Percentiles rank a stretch among this genome's conserved stretches.
These are phyloP conservation scores for Magnolia sinica DNA, from an alignment of 164 flowering plant species.

Conservation along the genomic window DNA sequence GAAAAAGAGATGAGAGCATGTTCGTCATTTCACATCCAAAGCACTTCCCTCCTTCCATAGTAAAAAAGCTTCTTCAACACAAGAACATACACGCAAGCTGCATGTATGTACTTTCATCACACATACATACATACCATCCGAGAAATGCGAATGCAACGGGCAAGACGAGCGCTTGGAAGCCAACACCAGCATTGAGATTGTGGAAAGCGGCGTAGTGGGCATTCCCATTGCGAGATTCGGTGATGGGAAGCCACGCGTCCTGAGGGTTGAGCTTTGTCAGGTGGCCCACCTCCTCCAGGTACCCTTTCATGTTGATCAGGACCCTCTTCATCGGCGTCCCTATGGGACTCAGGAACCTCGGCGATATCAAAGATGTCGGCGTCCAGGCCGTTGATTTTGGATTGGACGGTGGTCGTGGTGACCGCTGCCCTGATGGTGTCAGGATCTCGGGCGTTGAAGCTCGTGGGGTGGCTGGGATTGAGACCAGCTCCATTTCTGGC, in stretches of 20 bases:
- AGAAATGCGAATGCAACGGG: conserved; percentile 94
- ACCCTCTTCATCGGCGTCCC: conserved; percentile 99
- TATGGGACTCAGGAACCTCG: conserved; percentile 88
- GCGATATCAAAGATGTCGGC: conserved; percentile 88
- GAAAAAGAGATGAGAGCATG: no score
- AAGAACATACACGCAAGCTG: no score
- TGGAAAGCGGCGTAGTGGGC: conserved; percentile 99
- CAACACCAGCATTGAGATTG: conserved; percentile 91
- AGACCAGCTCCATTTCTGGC: conserved; percentile 86
- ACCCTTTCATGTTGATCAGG: conserved; percentile 86
- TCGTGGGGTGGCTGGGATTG: conserved; percentile 90
- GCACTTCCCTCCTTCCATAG: no score
- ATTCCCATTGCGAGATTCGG: conserved; percentile 95
- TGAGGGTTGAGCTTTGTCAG: conserved; percentile 95
- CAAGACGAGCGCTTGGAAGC: conserved; percentile 87
- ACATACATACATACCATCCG: conserved; percentile 59
- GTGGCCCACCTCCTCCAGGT: conserved; percentile 93
- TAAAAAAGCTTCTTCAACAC: no score
- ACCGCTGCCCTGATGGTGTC: conserved; percentile 85
- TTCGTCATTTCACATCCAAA: no score
- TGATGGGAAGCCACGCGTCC: conserved; percentile 97
- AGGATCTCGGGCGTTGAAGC: conserved; percentile 81
- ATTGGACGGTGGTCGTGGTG: conserved; percentile 48
- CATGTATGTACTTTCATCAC: background rate
- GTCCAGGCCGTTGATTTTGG: conserved; percentile 67